Evolutionary conservation across 768 basidiomycete species (phyloP).

Genomic region (Phallus indusiatus): DNA sequence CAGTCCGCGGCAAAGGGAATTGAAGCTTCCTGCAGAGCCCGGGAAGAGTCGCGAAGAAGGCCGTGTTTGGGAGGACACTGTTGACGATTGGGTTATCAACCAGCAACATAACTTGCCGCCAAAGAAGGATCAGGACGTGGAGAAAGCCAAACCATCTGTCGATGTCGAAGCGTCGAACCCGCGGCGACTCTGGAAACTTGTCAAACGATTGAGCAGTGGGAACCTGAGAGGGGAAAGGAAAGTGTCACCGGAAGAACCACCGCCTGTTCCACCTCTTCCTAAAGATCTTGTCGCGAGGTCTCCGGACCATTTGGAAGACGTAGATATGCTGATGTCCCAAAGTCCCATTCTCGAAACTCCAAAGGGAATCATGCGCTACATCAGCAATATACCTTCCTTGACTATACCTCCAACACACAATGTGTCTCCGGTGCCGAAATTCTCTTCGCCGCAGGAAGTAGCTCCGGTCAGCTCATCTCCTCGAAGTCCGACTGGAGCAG

Average conservation of each 20-base stretch:
- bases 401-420: conserved; percentile 14
- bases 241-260: conserved; percentile 22
- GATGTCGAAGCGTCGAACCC: neutral
- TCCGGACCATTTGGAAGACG: conserved; percentile 1
- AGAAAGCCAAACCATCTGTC: neutral
- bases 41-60: neutral
- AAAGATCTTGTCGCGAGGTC: conserved; percentile 24
- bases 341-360: conserved; percentile 1
- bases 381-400: conserved; percentile 13
- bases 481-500: conserved; percentile 9
- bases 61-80: conserved; percentile 7
- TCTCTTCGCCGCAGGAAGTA: neutral
- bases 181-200: conserved; percentile 45
- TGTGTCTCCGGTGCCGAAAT: conserved; percentile 11
- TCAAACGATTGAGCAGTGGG: conserved; percentile 62
- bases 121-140: neutral
- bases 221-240: conserved; percentile 48
- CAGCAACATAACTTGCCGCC: neutral
- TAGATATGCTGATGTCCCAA: conserved; percentile 16
- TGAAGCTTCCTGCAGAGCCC: neutral
- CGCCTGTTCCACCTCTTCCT: conserved; percentile 56
- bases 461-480: neutral
- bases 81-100: neutral
- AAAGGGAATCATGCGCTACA: neutral
- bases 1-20: neutral